Base-by-base conservation (phyloP, 139 green algal genomes). In the Desmodesmus armatus region DNA sequence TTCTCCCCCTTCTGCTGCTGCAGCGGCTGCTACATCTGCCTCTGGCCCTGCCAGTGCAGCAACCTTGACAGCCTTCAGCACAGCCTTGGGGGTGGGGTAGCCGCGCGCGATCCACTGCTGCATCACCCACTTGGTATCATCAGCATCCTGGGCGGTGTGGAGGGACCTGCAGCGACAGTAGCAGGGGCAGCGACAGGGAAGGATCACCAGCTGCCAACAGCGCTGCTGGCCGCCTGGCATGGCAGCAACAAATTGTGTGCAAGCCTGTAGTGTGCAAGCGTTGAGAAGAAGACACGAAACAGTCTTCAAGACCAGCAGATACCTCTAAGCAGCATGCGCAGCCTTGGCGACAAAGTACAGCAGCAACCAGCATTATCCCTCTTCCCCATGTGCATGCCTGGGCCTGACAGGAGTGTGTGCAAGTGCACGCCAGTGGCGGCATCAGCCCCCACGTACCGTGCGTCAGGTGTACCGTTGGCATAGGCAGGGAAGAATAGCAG, bases 401-500 rank as follows among this genome's bases (percentile, higher is more conserved):
- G 9, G 13, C 55, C 60, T 11, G 3, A 69, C 25, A 69, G 25
- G 3, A 69, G 60, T 27, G 37, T 19, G 27, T 23, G 29, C n/a
- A 71, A 3, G 25, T 7, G 5, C 62, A 71, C 29, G 13, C 9
- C 31, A 43, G 65, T 35, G 5, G 31, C 65, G n/a, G 60, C 60
- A 69, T n/a, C n/a, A 37, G n/a, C 0, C 7, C 66, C 63, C 5
- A 7, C 41, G 1, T 9, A 80, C 41, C 53, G 17, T 3, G 83
- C 60, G 60, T 96, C 94, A 3, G 90, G 58, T 7, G 80, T 86
- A n/a, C 93, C 93, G 78, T 95, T 89, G 0, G 86, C 55, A 76
- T 93, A 95, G 2, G 90, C 51, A 23, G 94, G 94, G 88, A 96
- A 96, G 87, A 96, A 96, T n/a, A 96, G 81, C 51, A 96, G 84